Percentiles rank a stretch among this genome's conserved stretches.
These are phyloP conservation scores for Trichoderma endophyticum DNA, from an alignment of 2,329 filamentous ascomycete species.

Conservation along the genomic window DNA sequence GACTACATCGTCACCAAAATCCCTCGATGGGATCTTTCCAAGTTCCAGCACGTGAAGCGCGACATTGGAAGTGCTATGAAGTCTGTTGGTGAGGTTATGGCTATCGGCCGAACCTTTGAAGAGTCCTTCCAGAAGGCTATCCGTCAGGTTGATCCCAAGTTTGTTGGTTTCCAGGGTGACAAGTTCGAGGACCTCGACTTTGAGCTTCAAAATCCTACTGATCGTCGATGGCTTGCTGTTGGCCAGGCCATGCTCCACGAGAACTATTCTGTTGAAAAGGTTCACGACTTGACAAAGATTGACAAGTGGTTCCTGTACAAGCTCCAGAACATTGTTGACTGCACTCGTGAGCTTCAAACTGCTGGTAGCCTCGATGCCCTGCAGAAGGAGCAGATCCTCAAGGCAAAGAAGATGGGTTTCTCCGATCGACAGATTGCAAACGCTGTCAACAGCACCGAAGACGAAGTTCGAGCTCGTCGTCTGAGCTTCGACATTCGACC, in stretches of 20 bases:
- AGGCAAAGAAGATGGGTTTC: slow-evolving; percentile 97
- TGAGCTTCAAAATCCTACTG: slow-evolving; percentile 86
- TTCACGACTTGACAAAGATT: slow-evolving; percentile 95
- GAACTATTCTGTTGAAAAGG: slow-evolving; percentile 85
- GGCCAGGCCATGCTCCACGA: slow-evolving; percentile 98
- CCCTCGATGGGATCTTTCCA: slow-evolving; percentile 94
- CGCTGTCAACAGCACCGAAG: slow-evolving; percentile 81
- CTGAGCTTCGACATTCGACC: slow-evolving; percentile 85
- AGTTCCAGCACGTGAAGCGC: slow-evolving; percentile 98
- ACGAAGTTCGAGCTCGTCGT: slow-evolving; percentile 81
- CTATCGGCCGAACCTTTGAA: slow-evolving; percentile 96
- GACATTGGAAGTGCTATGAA: slow-evolving; percentile 99
- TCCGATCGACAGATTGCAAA: slow-evolving; percentile 92
- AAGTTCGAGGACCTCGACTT: slow-evolving; percentile 91
- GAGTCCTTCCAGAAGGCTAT: slow-evolving; percentile 99
- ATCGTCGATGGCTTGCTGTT: slow-evolving; percentile 95
- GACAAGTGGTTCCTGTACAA: slow-evolving; percentile 99
- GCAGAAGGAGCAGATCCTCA: slow-evolving; percentile 82
- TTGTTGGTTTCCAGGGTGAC: slow-evolving; percentile 90
- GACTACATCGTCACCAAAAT: slow-evolving; percentile 99
- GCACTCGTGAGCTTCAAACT: slow-evolving; percentile 78
- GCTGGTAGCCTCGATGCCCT: slow-evolving; percentile 78
- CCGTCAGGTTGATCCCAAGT: slow-evolving; percentile 90
- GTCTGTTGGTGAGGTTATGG: slow-evolving; percentile 98
- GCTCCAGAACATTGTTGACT: slow-evolving; percentile 94